Percentiles rank a stretch among this genome's conserved stretches.
phyloP scores from a whole-genome alignment of 2,329 filamentous ascomycete species.

The Bipolaris sorokiniana region DNA sequence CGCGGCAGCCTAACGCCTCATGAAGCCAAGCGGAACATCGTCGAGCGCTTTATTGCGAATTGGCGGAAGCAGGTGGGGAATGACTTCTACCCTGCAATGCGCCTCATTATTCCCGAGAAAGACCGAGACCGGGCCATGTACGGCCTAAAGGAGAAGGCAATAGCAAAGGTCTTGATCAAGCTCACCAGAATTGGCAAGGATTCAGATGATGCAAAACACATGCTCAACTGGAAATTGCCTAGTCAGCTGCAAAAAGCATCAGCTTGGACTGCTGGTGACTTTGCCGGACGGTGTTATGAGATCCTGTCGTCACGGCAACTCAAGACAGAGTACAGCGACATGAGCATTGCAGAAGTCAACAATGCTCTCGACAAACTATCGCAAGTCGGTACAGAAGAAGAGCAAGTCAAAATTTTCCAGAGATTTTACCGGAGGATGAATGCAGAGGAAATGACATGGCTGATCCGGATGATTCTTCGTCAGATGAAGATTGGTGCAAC shows the following conservation, averaged over 20 bases:
- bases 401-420: conserved; percentile 80
- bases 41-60: conserved; percentile 81
- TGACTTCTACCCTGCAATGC: conserved; percentile 91
- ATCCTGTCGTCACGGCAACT: conserved; percentile 84
- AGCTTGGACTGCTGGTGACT: conserved; percentile 78
- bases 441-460: conserved; percentile 89
- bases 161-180: conserved; percentile 89
- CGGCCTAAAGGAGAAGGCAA: conserved; percentile 88
- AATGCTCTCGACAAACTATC: conserved; percentile 80
- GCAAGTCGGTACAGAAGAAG: conserved; percentile 76
- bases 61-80: conserved; percentile 90
- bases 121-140: conserved; percentile 93
- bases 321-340: conserved; percentile 72
- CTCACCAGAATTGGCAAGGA: conserved; percentile 90
- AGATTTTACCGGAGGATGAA: conserved; percentile 92
- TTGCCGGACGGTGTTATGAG: conserved; percentile 86
- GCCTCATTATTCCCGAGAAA: conserved; percentile 89
- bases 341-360: conserved; percentile 91
- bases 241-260: conserved; percentile 58
- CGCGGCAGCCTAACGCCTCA: conserved; percentile 68
- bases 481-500: conserved; percentile 79
- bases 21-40: conserved; percentile 79
- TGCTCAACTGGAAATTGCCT: conserved; percentile 92
- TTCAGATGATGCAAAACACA: conserved; percentile 83
- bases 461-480: conserved; percentile 89